Percentiles rank a stretch among this genome's conserved stretches.
phyloP scores from a whole-genome alignment of 306 rosid genomes.

The Fagus sylvatica region DNA sequence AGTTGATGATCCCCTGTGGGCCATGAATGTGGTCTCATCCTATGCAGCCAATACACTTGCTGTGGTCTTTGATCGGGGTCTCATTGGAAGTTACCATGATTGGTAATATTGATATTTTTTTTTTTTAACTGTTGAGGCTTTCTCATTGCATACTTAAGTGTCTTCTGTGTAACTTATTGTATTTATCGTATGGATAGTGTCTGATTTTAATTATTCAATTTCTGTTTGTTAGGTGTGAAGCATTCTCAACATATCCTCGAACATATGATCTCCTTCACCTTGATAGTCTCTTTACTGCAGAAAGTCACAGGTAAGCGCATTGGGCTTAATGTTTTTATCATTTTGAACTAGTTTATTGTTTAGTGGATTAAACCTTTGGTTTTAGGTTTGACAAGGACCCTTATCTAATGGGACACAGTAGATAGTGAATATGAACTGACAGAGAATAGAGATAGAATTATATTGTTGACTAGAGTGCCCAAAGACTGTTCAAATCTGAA shows the following conservation, averaged over 20 bases:
- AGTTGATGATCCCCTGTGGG: conserved; percentile 88
- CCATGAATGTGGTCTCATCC: conserved; percentile 96
- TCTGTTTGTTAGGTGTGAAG: conserved; percentile 79
- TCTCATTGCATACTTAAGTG: not conserved
- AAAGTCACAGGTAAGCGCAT: conserved; percentile 81
- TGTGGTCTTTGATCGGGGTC: conserved; percentile 88
- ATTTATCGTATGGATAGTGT: not conserved
- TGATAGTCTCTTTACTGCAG: conserved; percentile 87
- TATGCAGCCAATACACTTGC: conserved; percentile 78
- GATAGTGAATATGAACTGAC: not conserved
- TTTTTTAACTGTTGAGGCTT: not conserved
- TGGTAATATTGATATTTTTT: conserved; percentile 50
- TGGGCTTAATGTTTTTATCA: not conserved
- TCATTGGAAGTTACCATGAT: conserved; percentile 88
- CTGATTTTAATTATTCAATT: conserved; percentile 29
- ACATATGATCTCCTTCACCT: conserved; percentile 96
- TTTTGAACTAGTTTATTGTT: not conserved
- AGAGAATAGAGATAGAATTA: not conserved
- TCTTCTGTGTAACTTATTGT: not conserved
- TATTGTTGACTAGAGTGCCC: conserved; percentile 1
- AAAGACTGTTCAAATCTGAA: not conserved
- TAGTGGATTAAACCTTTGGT: not conserved
- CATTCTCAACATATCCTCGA: conserved; percentile 95
- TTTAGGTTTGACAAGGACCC: not conserved
- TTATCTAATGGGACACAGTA: not conserved